phyloP scores from a whole-genome alignment of 768 basidiomycete species.

The Amanita jacksonii region DNA sequence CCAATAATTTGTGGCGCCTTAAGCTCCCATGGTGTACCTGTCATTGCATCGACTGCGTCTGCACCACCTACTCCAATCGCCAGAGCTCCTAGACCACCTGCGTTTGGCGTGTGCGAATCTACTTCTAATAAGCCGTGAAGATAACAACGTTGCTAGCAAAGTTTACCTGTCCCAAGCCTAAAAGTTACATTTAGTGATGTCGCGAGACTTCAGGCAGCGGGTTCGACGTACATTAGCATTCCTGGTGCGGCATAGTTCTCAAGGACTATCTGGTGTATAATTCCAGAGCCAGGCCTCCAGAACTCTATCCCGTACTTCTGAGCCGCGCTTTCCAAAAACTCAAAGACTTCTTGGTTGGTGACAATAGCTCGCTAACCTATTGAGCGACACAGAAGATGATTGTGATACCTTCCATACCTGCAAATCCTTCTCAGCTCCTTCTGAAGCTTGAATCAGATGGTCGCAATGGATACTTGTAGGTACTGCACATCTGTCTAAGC shows the following conservation, averaged over 20 bases:
- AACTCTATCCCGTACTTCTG: slow-evolving; percentile 94
- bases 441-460: slow-evolving; percentile 91
- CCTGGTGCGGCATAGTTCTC: slow-evolving; percentile 97
- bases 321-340: slow-evolving; percentile 90
- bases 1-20: slow-evolving; percentile 84
- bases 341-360: slow-evolving; percentile 93
- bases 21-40: slow-evolving; percentile 95
- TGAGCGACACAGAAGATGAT: slow-evolving; percentile 1
- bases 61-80: slow-evolving; percentile 99
- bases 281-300: slow-evolving; percentile 94
- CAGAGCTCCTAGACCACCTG: slow-evolving; percentile 91
- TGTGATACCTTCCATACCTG: slow-evolving; percentile 36
- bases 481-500: slow-evolving; percentile 73
- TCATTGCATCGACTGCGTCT: slow-evolving; percentile 97
- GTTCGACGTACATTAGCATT: slow-evolving; percentile 64
- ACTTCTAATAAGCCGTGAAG: background rate
- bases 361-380: slow-evolving; percentile 61
- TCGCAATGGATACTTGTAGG: slow-evolving; percentile 95
- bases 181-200: slow-evolving; percentile 7
- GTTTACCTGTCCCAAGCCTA: slow-evolving; percentile 74
- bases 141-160: background rate
- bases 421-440: slow-evolving; percentile 81
- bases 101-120: slow-evolving; percentile 98
- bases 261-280: slow-evolving; percentile 96
- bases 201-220: background rate